phyloP scores from a whole-genome alignment of 345 rosid genomes.

The Syzygium jambos region DNA sequence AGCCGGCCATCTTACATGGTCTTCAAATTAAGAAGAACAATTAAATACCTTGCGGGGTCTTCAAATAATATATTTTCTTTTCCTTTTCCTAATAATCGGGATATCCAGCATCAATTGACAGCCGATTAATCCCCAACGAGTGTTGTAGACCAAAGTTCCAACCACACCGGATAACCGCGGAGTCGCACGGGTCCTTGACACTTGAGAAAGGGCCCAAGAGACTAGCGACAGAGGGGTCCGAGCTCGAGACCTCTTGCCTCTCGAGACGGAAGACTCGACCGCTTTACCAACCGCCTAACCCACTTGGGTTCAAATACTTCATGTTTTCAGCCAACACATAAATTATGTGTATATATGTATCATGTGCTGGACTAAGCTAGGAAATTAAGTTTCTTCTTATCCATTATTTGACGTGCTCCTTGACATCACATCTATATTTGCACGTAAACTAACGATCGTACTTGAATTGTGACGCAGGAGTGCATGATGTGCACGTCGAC shows the following conservation, averaged over 20 bases:
- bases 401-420: not conserved
- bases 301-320: not conserved
- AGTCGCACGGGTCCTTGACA: not conserved
- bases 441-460: not conserved
- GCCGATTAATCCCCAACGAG: not conserved
- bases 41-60: not conserved
- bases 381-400: not conserved
- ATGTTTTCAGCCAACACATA: not conserved
- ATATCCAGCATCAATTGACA: not conserved
- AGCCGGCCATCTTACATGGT: too few relatives aligned
- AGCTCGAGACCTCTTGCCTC: not conserved
- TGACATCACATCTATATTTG: not conserved
- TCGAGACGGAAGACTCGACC: not conserved
- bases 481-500: slow-evolving; percentile 4
- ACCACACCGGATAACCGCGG: not conserved
- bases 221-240: not conserved
- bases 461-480: not conserved
- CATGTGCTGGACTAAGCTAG: not conserved
- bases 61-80: not conserved
- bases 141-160: not conserved
- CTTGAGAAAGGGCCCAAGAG: not conserved
- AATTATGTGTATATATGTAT: not conserved
- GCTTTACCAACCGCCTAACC: not conserved
- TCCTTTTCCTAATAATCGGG: not conserved
- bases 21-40: not conserved